These are phyloP conservation scores for Pythium angustatum DNA, from an alignment of 352 stramenopile genomes.

Conservation along the genomic window DNA sequence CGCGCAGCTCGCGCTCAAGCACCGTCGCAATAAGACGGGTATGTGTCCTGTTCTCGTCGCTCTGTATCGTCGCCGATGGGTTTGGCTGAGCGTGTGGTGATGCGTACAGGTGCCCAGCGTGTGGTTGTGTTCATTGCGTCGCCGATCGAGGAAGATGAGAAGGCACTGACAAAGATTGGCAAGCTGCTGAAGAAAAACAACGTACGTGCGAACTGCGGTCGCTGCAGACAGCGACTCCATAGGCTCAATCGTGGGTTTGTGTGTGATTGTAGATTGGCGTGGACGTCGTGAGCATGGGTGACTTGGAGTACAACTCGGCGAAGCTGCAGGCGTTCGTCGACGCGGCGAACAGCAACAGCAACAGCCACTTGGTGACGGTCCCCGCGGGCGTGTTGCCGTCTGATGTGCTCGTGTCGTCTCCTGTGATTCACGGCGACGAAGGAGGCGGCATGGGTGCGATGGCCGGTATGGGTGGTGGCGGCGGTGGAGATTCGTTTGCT, in stretches of 20 bases:
- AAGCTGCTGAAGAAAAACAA: slow-evolving; percentile 99
- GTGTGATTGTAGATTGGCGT: slow-evolving; percentile 86
- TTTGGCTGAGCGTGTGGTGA: neutral
- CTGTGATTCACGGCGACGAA: slow-evolving; percentile 92
- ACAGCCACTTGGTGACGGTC: slow-evolving; percentile 97
- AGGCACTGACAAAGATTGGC: slow-evolving; percentile 93
- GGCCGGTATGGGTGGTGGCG: slow-evolving; percentile 40
- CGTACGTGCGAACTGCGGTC: too few relatives aligned
- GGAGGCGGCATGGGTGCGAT: slow-evolving; percentile 52
- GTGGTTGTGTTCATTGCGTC: slow-evolving; percentile 98
- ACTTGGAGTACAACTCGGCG: slow-evolving; percentile 89
- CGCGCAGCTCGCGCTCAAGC: slow-evolving; percentile 97
- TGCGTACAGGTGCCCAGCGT: slow-evolving; percentile 58
- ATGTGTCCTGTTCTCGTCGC: slow-evolving; percentile 5
- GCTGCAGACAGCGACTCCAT: too few relatives aligned
- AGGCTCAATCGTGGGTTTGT: neutral
- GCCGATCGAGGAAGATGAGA: slow-evolving; percentile 90
- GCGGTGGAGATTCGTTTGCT: slow-evolving; percentile 77
- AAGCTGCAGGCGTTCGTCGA: slow-evolving; percentile 92
- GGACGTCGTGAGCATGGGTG: slow-evolving; percentile 97
- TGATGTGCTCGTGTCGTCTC: slow-evolving; percentile 96
- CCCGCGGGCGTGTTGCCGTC: slow-evolving; percentile 95
- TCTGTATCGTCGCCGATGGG: neutral
- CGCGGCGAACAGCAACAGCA: slow-evolving; percentile 93
- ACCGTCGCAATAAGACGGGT: slow-evolving; percentile 98